These are phyloP conservation scores for Komagataea norvegica DNA, from an alignment of 1,139 yeast genomes.

Conservation along the genomic window DNA sequence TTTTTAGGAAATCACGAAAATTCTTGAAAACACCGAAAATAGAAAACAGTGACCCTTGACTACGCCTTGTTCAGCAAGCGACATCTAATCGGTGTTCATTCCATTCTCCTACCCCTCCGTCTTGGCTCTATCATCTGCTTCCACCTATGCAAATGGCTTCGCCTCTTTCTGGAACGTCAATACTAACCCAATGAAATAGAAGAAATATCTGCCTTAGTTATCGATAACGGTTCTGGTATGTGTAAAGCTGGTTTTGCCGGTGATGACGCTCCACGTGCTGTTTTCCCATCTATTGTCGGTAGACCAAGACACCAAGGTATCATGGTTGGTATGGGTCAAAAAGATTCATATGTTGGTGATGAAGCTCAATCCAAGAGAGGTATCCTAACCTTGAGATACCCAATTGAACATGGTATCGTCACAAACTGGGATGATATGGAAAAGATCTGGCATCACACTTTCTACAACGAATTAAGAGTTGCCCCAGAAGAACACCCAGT, in stretches of 20 bases:
- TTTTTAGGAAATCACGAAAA: too few relatives aligned
- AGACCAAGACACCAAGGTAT: constrained; percentile 99
- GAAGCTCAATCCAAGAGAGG: constrained; percentile 99
- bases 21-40: too few relatives aligned
- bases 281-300: constrained; percentile 99
- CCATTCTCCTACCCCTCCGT: background rate
- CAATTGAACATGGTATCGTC: constrained; percentile 99
- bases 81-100: too few relatives aligned
- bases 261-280: constrained; percentile 99
- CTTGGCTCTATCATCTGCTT: background rate
- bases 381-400: constrained; percentile 97
- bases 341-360: constrained; percentile 99
- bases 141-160: background rate
- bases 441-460: constrained; percentile 98
- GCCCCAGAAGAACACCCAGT: constrained; percentile 99
- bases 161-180: background rate
- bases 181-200: constrained; percentile 20
- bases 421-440: constrained; percentile 99
- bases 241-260: constrained; percentile 99
- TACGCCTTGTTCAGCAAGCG: too few relatives aligned
- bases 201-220: constrained; percentile 48
- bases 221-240: constrained; percentile 99
- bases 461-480: constrained; percentile 95
- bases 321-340: constrained; percentile 99
- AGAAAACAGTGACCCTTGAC: too few relatives aligned